phyloP scores from a whole-genome alignment of 345 rosid genomes.

The Salix dunnii region DNA sequence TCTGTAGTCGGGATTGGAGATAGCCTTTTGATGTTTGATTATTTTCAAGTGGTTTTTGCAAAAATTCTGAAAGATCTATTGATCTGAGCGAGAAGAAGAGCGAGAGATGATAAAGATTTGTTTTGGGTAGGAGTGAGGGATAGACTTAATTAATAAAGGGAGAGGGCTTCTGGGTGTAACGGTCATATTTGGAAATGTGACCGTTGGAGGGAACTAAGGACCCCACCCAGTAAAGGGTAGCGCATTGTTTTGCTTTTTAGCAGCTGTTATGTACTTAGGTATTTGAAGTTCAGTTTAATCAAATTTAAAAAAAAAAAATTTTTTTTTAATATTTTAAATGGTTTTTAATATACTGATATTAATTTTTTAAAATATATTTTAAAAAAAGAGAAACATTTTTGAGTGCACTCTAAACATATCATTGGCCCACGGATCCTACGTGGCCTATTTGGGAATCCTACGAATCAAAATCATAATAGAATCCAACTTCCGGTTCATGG shows the following conservation, averaged over 20 bases:
- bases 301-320: too few relatives aligned
- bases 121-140: not conserved
- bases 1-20: not conserved
- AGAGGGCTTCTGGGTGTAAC: not conserved
- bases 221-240: not conserved
- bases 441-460: too few relatives aligned
- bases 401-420: too few relatives aligned
- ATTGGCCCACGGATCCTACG: too few relatives aligned
- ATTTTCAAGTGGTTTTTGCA: not conserved
- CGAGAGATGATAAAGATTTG: not conserved
- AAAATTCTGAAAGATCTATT: not conserved
- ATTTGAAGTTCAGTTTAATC: too few relatives aligned
- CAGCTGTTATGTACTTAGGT: not conserved
- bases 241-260: not conserved
- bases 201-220: not conserved
- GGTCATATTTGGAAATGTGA: constrained; percentile 1
- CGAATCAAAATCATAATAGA: too few relatives aligned
- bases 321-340: too few relatives aligned
- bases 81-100: not conserved
- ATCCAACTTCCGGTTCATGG: too few relatives aligned
- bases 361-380: too few relatives aligned
- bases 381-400: too few relatives aligned
- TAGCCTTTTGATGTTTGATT: not conserved
- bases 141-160: not conserved
- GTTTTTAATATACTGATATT: too few relatives aligned